Base-by-base conservation (phyloP, 176 grass and related monocot species). In the Themeda triandra region DNA sequence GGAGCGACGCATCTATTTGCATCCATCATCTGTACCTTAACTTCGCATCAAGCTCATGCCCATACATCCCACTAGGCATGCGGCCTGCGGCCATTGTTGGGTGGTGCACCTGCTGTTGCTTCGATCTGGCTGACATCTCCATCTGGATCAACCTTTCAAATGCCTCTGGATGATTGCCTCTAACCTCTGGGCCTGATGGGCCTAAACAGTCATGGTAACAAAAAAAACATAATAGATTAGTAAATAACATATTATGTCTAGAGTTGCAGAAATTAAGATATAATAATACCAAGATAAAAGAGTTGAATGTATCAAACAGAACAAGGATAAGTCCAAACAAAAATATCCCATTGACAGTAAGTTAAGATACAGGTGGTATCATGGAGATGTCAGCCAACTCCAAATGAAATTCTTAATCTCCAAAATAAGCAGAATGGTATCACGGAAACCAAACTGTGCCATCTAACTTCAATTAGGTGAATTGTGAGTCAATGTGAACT, bases 101-200 rank as follows among this genome's bases (percentile, higher is more conserved):
- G 63, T 80, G 88, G 62, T 88, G 93, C 18, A 84, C 82, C 78
- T 96, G 93, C 71, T 89, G 71, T 49, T 73, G 93, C 82, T 89
- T 90, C 28, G 91, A 79, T 84, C 94, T 96, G 60, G 90, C 96
- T 63, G 83, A 83, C 48, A 98, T 75, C 77, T 99, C 93, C 91
- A 96, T 92, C 72, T 94, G 91, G 29, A 96, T 87, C 77, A 96
- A 56, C 84, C 91, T 92, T 82, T 99, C 89, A 25, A 99, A 83
- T 63, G 80, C 81, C 31, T 92, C 92, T 58, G 91, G 84, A 77
- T 84, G 93, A 84, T 72, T 90, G 71, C 78, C 63, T 27, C 75
- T 81, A 67, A 85, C 86, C 9, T 86, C 87, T 85, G 83, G 58
- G 33, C 63, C 82, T 21, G 49, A 82, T 79, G 85, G 66, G 74